Evolutionary conservation across 139 green algal genomes (phyloP).

Genomic region (Yamagishiella unicocca): DNA sequence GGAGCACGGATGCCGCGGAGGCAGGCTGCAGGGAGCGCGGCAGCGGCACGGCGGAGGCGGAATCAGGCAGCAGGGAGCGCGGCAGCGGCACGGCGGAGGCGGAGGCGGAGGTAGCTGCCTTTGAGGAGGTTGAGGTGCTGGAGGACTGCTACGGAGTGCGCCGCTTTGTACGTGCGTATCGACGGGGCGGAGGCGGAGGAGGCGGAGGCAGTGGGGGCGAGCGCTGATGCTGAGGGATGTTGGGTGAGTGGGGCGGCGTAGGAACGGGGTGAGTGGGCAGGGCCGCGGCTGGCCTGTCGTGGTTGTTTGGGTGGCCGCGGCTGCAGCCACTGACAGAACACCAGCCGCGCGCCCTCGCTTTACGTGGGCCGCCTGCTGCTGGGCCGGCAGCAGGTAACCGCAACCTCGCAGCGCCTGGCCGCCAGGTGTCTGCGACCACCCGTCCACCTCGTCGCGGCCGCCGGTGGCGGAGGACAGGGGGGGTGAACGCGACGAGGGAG

Average conservation of each 20-base stretch:
- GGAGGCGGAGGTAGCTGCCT: slow-evolving; percentile 18
- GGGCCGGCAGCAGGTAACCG: too few relatives aligned
- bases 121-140: slow-evolving; percentile 60
- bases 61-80: not conserved
- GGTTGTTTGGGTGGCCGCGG: too few relatives aligned
- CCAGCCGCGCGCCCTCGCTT: too few relatives aligned
- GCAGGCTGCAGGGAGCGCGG: not conserved
- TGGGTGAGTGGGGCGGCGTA: not conserved
- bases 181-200: not conserved
- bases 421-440: too few relatives aligned
- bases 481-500: too few relatives aligned
- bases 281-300: too few relatives aligned
- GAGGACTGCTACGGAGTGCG: slow-evolving; percentile 72
- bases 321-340: too few relatives aligned
- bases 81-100: not conserved
- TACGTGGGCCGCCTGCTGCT: too few relatives aligned
- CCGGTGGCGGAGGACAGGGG: too few relatives aligned
- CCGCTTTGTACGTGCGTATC: slow-evolving; percentile 78
- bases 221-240: too few relatives aligned
- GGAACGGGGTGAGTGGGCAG: not conserved
- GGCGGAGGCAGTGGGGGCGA: not conserved
- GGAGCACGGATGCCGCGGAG: not conserved
- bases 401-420: too few relatives aligned
- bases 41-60: not conserved
- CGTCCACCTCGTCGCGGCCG: too few relatives aligned